Evolutionary conservation across 345 rosid species (phyloP).

Genomic region (Rhizophora mangle): DNA sequence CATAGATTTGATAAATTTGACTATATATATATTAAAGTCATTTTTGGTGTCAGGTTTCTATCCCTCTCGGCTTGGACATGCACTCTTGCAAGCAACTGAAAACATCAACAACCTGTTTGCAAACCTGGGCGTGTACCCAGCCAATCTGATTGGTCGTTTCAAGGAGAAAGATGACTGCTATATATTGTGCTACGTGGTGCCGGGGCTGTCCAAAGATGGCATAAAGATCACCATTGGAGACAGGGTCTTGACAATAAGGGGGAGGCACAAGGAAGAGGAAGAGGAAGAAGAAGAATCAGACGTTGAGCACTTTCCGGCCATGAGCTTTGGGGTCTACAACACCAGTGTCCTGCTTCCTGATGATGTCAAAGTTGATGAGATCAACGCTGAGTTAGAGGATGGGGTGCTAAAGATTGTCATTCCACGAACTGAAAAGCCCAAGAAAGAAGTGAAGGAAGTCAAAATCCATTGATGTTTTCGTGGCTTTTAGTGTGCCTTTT

Average conservation of each 20-base stretch:
- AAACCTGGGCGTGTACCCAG: conserved; percentile 42
- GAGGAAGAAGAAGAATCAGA: conserved; percentile 48
- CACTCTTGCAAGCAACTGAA: conserved; percentile 70
- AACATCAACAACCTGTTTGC: conserved; percentile 70
- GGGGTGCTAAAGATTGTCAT: conserved; percentile 56
- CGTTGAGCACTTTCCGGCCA: conserved; percentile 45
- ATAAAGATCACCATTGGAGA: conserved; percentile 64
- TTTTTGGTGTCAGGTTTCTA: conserved; percentile 31
- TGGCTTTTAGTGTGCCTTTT: background rate
- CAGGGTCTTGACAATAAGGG: conserved; percentile 53
- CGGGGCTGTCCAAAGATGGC: conserved; percentile 69
- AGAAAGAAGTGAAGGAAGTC: conserved; percentile 53
- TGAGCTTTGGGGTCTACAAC: conserved; percentile 51
- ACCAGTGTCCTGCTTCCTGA: conserved; percentile 65
- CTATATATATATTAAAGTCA: too few species aligned
- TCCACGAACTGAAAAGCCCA: conserved; percentile 55
- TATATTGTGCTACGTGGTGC: conserved; percentile 59
- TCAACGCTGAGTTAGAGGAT: conserved; percentile 71
- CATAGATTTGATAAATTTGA: background rate
- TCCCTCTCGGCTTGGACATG: conserved; percentile 61
- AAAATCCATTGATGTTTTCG: conserved; percentile 28
- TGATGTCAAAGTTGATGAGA: conserved; percentile 64
- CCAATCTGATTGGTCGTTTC: conserved; percentile 44
- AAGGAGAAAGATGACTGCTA: conserved; percentile 71
- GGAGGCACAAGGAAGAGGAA: conserved; percentile 63